phyloP scores from a whole-genome alignment of 352 stramenopile species.

The Phytophthora podocarpi region DNA sequence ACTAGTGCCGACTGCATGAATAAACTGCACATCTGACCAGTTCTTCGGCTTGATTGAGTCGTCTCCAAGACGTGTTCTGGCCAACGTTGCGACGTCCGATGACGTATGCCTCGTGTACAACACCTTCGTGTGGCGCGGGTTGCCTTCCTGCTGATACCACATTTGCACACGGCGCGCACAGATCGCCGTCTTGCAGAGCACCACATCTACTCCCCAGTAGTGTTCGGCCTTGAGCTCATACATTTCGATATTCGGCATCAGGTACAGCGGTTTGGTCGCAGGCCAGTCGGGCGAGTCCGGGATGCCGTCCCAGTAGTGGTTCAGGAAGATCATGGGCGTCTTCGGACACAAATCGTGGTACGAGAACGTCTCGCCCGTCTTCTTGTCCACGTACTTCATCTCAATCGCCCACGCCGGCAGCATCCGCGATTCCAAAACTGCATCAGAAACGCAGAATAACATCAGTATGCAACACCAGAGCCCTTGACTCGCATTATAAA shows the following conservation, averaged over 20 bases:
- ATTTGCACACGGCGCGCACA: conserved; percentile 44
- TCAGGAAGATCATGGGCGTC: conserved; percentile 50
- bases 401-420: conserved; percentile 50
- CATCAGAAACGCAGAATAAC: background rate
- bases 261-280: conserved; percentile 38
- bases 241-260: no score
- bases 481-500: background rate
- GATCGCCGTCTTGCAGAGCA: conserved; percentile 66
- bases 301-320: conserved; percentile 57
- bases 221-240: conserved; percentile 57
- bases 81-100: conserved; percentile 50
- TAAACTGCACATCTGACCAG: conserved; percentile 48
- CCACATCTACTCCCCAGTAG: conserved; percentile 54
- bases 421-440: conserved; percentile 47
- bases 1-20: conserved; percentile 60
- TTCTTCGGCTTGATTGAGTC: conserved; percentile 46
- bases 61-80: conserved; percentile 33
- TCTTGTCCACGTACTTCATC: conserved; percentile 48
- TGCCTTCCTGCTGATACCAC: conserved; percentile 65
- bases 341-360: conserved; percentile 61
- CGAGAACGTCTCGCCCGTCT: conserved; percentile 39
- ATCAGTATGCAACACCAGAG: background rate
- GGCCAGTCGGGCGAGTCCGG: conserved; percentile 37
- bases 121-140: conserved; percentile 50
- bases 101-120: conserved; percentile 67